These are phyloP conservation scores for Conoideocrella luteorostrata DNA, from an alignment of 2,329 filamentous ascomycete species.

Conservation along the genomic window DNA sequence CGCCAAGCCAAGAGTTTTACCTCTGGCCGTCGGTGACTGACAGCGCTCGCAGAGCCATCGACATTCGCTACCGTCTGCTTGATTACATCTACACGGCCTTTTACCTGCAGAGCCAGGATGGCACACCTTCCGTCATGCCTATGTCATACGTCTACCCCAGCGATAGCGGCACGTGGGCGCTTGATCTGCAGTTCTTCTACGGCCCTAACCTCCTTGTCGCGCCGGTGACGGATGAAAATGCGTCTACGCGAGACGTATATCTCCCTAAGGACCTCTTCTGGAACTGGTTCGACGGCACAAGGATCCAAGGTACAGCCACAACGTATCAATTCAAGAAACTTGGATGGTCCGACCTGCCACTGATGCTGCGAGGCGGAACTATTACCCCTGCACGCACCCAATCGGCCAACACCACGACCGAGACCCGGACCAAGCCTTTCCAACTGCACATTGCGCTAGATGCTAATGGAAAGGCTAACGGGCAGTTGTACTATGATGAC, in stretches of 20 bases:
- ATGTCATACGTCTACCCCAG: constrained; percentile 63
- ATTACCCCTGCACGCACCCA: constrained; percentile 53
- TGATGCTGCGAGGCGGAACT: constrained; percentile 56
- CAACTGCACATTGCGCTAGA: constrained; percentile 61
- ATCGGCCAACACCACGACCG: constrained; percentile 54
- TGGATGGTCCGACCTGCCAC: constrained; percentile 43
- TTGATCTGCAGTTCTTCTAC: constrained; percentile 43
- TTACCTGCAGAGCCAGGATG: constrained; percentile 48
- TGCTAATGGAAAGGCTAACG: constrained; percentile 53
- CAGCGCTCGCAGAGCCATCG: constrained; percentile 60
- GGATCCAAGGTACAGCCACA: constrained; percentile 31
- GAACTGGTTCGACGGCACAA: constrained; percentile 39
- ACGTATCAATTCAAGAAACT: constrained; percentile 26
- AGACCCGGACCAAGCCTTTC: constrained; percentile 58
- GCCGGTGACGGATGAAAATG: constrained; percentile 35
- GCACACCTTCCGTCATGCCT: constrained; percentile 59
- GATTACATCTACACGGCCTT: constrained; percentile 72
- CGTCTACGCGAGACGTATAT: constrained; percentile 35
- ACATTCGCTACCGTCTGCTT: constrained; percentile 63
- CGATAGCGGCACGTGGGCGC: constrained; percentile 32
- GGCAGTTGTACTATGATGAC: constrained; percentile 68
- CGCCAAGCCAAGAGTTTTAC: constrained; percentile 56
- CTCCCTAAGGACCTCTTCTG: constrained; percentile 43
- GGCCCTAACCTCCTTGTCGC: constrained; percentile 37
- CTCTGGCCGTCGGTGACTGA: constrained; percentile 54